Base-by-base conservation (phyloP, 2,329 filamentous ascomycete genomes). In the Macrophomina phaseolina region DNA sequence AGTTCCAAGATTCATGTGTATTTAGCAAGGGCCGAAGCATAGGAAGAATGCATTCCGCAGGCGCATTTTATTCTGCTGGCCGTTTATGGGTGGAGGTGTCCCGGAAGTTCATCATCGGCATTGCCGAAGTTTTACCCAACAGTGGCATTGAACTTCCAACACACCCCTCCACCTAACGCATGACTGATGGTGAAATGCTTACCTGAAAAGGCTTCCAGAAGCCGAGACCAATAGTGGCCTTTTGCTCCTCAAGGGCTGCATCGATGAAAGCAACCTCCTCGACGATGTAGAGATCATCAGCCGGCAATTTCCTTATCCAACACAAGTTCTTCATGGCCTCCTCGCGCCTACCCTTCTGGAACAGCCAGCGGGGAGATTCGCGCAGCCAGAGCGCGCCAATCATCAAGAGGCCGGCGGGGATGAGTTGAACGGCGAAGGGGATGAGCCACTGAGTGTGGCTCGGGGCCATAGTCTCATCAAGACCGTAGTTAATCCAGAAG, bases 261-360 rank as follows among this genome's bases (percentile, higher is more conserved):
- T 93, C 90, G 68, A 94, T 90, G 69, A 85, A 88, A 66, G 84
- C 83, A 30, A 94, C 82, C 77, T 94, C 91, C 75, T 94, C 90
- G 1, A 90, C 80, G 67, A 94, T 89, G 75, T 93, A 93, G 14
- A 87, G 78, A 69, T 91, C 83, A 5, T 84, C 81, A 0, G 79
- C 74, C 8, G 81, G 75, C 1, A 90, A 83, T 60, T 88, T 85
- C 48, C 89, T 84, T 69, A 91, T 87, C 87, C 88, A 91, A 81
- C 84, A 87, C 5, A 83, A 73, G 55, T 82, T 82, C 40, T 18
- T 18, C 48, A 68, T 65, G 0, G 85, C 86, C 70, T 90, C 83
- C 30, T 89, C 87, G 80, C 87, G 88, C 0, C 85, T 81, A 67
- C 87, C 88, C 68, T 87, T 82, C 12, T 83, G 82, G 6, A 89